Evolutionary conservation across 495 filamentous ascomycete species (phyloP).

Genomic region (Sordaria brevicollis): DNA sequence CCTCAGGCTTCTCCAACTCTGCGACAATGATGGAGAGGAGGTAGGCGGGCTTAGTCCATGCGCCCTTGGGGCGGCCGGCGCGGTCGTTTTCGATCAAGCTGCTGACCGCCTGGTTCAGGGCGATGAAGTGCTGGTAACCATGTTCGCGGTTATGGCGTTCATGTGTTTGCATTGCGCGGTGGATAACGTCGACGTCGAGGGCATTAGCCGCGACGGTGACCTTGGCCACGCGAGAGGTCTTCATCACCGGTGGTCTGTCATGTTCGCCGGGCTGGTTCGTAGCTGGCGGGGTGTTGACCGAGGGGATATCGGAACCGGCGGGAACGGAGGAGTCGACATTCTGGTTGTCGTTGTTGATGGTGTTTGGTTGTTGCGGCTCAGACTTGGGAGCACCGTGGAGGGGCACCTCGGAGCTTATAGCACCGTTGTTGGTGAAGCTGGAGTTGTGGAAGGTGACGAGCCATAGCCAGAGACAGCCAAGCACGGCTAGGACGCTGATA

Average conservation of each 20-base stretch:
- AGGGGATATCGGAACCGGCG: not conserved
- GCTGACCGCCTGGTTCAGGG: slow-evolving; percentile 13
- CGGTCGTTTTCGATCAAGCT: slow-evolving; percentile 15
- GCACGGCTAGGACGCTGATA: slow-evolving; percentile 3
- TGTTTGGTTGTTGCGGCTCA: not conserved
- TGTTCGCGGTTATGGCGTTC: slow-evolving; percentile 13
- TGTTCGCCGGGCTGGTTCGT: not conserved
- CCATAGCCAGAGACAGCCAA: slow-evolving; percentile 7
- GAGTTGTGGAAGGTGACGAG: slow-evolving; percentile 4
- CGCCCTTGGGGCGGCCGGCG: slow-evolving; percentile 9
- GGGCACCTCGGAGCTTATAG: not conserved
- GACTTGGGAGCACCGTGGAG: not conserved
- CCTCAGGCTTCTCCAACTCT: slow-evolving; percentile 40
- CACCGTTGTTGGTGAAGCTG: slow-evolving; percentile 1
- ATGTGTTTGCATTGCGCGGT: slow-evolving; percentile 14
- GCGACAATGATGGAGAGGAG: slow-evolving; percentile 36
- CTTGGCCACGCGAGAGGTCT: slow-evolving; percentile 11
- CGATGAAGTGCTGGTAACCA: slow-evolving; percentile 17
- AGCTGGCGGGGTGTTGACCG: not conserved
- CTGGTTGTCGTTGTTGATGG: not conserved
- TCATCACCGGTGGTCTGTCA: not conserved
- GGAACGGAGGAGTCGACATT: not conserved
- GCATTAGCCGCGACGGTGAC: slow-evolving; percentile 17
- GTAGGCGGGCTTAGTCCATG: slow-evolving; percentile 41
- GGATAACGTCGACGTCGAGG: slow-evolving; percentile 11